These are phyloP conservation scores for Deuterostichococcus epilithicus DNA, from an alignment of 139 green algal genomes.

Conservation along the genomic window DNA sequence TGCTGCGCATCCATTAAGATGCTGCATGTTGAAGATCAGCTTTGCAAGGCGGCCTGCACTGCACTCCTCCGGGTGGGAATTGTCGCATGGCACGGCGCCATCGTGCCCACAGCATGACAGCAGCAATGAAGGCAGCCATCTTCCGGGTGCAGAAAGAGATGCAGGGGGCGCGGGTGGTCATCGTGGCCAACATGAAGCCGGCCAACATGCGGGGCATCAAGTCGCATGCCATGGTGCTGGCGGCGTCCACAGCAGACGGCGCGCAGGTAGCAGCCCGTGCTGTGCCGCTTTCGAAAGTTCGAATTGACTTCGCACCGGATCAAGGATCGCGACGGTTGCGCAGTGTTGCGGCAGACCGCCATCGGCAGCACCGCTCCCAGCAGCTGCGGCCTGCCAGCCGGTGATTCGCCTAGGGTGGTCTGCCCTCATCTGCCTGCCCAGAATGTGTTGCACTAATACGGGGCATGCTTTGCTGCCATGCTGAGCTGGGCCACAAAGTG, in stretches of 20 bases:
- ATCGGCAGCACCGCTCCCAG: not conserved
- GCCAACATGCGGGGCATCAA: slow-evolving; percentile 86
- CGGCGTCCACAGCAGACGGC: slow-evolving; percentile 61
- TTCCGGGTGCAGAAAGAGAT: slow-evolving; percentile 36
- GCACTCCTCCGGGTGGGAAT: too few relatives aligned
- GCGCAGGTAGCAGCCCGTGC: slow-evolving; percentile 33
- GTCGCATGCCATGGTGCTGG: slow-evolving; percentile 89
- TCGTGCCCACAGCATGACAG: not conserved
- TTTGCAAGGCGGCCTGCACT: too few relatives aligned
- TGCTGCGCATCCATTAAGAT: too few relatives aligned
- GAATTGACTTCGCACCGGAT: not conserved
- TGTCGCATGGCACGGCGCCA: slow-evolving; percentile 24
- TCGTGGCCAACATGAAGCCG: slow-evolving; percentile 93
- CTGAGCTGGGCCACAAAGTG: too few relatives aligned
- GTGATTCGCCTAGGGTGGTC: too few relatives aligned
- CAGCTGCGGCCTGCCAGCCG: too few relatives aligned
- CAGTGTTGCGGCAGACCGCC: not conserved
- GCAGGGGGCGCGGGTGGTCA: slow-evolving; percentile 62
- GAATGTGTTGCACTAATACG: too few relatives aligned
- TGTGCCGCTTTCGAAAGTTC: not conserved
- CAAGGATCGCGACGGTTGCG: not conserved
- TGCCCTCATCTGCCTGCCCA: too few relatives aligned
- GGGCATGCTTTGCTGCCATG: too few relatives aligned
- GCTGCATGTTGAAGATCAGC: too few relatives aligned
- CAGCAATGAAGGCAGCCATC: too few relatives aligned